Evolutionary conservation across 2,329 filamentous ascomycete genomes (phyloP), one percentile per base, ranked within the genome.

Genomic region (Xylaria hypoxylon): DNA sequence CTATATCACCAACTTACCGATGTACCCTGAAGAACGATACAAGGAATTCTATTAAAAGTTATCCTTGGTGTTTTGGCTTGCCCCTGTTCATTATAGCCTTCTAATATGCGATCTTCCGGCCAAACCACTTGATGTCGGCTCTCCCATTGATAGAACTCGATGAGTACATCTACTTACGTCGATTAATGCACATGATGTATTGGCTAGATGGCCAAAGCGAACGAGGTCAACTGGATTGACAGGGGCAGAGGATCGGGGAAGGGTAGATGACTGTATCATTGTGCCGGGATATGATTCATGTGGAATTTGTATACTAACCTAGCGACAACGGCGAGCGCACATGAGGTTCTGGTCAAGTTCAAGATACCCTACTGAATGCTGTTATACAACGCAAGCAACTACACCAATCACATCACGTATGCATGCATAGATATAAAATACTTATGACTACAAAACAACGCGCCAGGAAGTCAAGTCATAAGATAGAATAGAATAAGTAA

Each of bases 1-100:
- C 5, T 69, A 72, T 28, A 33, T 59, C 38, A 52, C 58, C n/a
- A 28, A 57, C 10, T 13, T 63, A 28, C 48, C 66, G 2, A 67
- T 68, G 5, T 45, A 59, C 28, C 7, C 53, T 1, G 45, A 42
- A 13, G 62, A 64, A 5, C 33, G n/a, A 17, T 59, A 38, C 15
- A 45, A 31, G 26, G 35, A 51, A 1, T 61, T 45, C 31, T 65
- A 61, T 47, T 65, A 24, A 31, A 19, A 8, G 19, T 26, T 44
- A 1, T 13, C 31, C 10, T 55, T 47, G 56, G 8, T 11, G 22
- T 6, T 45, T 5, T 35, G 17, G n/a, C 48, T 22, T 8, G 6
- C 8, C 11, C 48, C 48, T 52, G 8, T 10, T 22, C 5, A 11
- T 52, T 22, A 31, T 22, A 3, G 28, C 48, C 5, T 38, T 38